phyloP scores from a whole-genome alignment of 2,329 filamentous ascomycete genomes.

The Fusarium protoensiforme region DNA sequence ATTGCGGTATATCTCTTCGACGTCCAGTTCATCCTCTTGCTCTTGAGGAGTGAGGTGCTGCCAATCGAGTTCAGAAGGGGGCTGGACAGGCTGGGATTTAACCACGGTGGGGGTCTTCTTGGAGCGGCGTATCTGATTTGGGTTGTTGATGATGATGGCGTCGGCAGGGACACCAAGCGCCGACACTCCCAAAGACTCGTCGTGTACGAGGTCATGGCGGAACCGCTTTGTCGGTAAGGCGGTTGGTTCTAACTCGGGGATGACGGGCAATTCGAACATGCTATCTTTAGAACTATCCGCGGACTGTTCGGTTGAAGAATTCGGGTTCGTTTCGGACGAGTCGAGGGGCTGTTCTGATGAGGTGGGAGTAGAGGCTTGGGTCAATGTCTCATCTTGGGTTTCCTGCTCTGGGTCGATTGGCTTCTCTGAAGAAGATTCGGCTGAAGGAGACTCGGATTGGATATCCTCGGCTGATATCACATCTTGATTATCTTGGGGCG shows the following conservation, averaged over 20 bases:
- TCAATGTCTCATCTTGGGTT: background rate
- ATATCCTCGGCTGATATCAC: background rate
- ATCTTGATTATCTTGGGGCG: background rate
- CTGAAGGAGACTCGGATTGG: background rate
- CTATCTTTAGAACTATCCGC: background rate
- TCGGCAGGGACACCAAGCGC: constrained; percentile 53
- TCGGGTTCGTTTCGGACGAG: background rate
- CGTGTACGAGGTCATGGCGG: constrained; percentile 42
- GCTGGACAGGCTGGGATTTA: constrained; percentile 24
- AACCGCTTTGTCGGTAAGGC: constrained; percentile 15
- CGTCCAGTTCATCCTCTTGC: constrained; percentile 38
- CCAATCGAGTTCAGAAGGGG: constrained; percentile 43
- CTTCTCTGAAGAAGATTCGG: background rate
- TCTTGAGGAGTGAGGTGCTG: constrained; percentile 44
- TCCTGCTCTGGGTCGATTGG: background rate
- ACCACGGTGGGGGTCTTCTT: constrained; percentile 28
- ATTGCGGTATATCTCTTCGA: constrained; percentile 55
- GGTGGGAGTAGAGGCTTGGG: background rate
- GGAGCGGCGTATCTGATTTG: constrained; percentile 43
- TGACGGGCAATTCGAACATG: background rate
- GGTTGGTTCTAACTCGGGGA: constrained; percentile 6
- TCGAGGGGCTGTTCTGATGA: background rate
- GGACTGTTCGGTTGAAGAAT: background rate
- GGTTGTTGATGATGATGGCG: constrained; percentile 60
- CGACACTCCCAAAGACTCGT: constrained; percentile 45